Evolutionary conservation across 805 yeast genomes (phyloP), one percentile per base, ranked within the genome.

Genomic region (Pichia cephalocereana): DNA sequence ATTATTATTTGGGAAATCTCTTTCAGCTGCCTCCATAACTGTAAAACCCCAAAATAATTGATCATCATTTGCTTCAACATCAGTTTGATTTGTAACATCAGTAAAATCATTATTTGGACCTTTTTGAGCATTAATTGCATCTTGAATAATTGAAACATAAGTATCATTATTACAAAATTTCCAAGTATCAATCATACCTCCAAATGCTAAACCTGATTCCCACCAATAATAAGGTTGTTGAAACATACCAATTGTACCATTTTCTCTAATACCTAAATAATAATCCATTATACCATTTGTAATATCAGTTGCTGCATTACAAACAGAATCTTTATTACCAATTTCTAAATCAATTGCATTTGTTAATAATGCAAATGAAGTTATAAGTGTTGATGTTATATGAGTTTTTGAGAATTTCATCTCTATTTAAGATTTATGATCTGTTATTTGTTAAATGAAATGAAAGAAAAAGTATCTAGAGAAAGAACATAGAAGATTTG

Each of bases 11-110:
- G 85, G 71, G 65, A 87, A 87, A 64, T 83, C 83, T 60, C 84
- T 75, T 60, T 87, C 96, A 3, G 86, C 83, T 1, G 95, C 95
- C 15, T 76, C 79, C 85, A 86, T 81, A 2, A 73, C 91, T 2
- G 93, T 83, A 42, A 87, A 69, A 1, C 95, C 96, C 96, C 96
- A 86, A 61, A 86, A 83, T 1, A 86, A 91, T 66, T 86, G 96
- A 70, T 86, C 96, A 70, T 86, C 96, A 60, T 86, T 86, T 62
- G 96, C 96, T 65, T 86, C 95, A 4, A 91, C 81, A 8, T 83
- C 75, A 12, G 86, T 73, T 62, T 86, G 93, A 67, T 86, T 86
- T 36, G 79, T 66, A 4, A 95, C 95, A 15, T 34, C 17, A 57
- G 84, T 75, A 64, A 82, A 88, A 66, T 86, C 83, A 62, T 72